A percentile compares a stretch with the other conserved stretches of the same genome.
Evolutionary conservation across 495 filamentous ascomycete genomes (phyloP).

Genomic region (Annulohypoxylon nitens): DNA sequence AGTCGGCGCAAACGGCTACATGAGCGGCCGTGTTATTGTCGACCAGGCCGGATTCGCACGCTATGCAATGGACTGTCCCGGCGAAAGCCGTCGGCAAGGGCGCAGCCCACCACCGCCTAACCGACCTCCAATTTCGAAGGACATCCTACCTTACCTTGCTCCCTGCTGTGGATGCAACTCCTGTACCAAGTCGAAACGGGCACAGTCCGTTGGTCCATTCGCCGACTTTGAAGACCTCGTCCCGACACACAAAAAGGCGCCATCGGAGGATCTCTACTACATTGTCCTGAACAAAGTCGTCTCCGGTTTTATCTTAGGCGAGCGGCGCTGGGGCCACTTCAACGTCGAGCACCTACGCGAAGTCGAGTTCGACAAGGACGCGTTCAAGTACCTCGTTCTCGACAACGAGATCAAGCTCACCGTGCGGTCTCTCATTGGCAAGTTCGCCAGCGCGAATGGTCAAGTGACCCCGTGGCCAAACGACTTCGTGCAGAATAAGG

Average conservation of each 20-base stretch:
- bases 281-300: conserved; percentile 51
- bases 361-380: conserved; percentile 45
- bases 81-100: conserved; percentile 6
- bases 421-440: conserved; percentile 44
- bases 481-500: conserved; percentile 51
- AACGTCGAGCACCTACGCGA: conserved; percentile 42
- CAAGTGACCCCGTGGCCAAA: conserved; percentile 45
- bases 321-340: conserved; percentile 55
- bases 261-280: conserved; percentile 53
- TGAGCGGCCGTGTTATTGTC: conserved; percentile 56
- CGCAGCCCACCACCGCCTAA: conserved; percentile 24
- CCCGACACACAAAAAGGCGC: conserved; percentile 46
- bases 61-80: conserved; percentile 34
- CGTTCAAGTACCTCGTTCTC: conserved; percentile 49
- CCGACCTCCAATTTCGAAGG: conserved; percentile 30
- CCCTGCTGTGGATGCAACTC: conserved; percentile 50
- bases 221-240: conserved; percentile 54
- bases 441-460: conserved; percentile 43
- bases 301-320: conserved; percentile 55
- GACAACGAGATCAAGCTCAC: conserved; percentile 48
- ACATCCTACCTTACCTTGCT: conserved; percentile 52
- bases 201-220: conserved; percentile 44
- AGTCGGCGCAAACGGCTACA: conserved; percentile 36
- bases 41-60: conserved; percentile 54
- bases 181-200: conserved; percentile 36